phyloP scores from a whole-genome alignment of 306 rosid species.

The Crataegus laevigata region DNA sequence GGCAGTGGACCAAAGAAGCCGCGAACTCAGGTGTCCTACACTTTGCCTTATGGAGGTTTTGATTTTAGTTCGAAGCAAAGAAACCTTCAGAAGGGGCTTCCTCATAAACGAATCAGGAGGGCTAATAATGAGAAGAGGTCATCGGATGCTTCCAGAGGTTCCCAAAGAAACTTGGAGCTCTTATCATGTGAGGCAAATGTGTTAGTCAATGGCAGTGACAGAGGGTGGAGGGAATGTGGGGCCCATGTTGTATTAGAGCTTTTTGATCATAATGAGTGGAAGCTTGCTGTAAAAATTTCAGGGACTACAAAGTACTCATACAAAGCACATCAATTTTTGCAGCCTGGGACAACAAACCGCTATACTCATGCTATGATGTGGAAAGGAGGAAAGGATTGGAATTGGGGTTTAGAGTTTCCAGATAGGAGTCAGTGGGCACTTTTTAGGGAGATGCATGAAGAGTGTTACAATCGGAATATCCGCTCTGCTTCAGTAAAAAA shows the following conservation, averaged over 20 bases:
- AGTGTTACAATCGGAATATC: slow-evolving; percentile 78
- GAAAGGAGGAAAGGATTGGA: slow-evolving; percentile 98
- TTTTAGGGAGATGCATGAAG: slow-evolving; percentile 96
- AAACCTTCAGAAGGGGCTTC: slow-evolving; percentile 47
- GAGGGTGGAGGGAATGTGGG: slow-evolving; percentile 91
- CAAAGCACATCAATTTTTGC: slow-evolving; percentile 95
- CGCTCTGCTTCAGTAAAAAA: slow-evolving; percentile 85
- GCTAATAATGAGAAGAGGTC: slow-evolving; percentile 74
- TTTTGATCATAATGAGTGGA: slow-evolving; percentile 86
- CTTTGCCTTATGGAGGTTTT: slow-evolving; percentile 63
- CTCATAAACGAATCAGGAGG: slow-evolving; percentile 70
- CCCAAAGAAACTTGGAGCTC: slow-evolving; percentile 56
- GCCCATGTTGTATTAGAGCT: slow-evolving; percentile 63
- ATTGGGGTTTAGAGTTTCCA: slow-evolving; percentile 81
- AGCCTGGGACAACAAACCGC: slow-evolving; percentile 95
- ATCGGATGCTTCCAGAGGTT: slow-evolving; percentile 44
- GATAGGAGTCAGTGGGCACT: slow-evolving; percentile 91
- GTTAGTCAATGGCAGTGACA: slow-evolving; percentile 59
- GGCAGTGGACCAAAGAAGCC: slow-evolving; percentile 84
- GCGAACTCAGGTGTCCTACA: slow-evolving; percentile 83
- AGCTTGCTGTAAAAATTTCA: slow-evolving; percentile 69
- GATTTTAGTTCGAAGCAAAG: slow-evolving; percentile 50
- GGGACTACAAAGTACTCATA: slow-evolving; percentile 72
- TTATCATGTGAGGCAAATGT: slow-evolving; percentile 74
- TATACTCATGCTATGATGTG: slow-evolving; percentile 97